Conservation (phyloP, 179 eudicot genomes). For the Sideroxylon spinosum region DNA sequence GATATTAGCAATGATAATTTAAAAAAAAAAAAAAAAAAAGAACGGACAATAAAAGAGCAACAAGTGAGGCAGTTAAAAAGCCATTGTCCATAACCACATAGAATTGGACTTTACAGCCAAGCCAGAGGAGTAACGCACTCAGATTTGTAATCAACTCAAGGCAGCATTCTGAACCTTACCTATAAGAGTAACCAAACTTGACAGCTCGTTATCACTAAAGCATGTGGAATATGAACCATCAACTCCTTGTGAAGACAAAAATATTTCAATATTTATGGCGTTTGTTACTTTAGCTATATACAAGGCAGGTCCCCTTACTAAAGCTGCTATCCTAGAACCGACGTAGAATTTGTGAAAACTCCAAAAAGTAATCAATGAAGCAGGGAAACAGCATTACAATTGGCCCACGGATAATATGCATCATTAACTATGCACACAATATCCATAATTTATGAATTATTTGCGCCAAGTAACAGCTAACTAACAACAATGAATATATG, state of each 20-base stretch:
- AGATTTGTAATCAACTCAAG: not conserved
- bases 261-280: not conserved
- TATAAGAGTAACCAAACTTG: not conserved
- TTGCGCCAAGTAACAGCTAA: too few relatives aligned
- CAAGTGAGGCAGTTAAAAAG: not conserved
- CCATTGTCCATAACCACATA: not conserved
- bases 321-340: not conserved
- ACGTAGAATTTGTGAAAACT: not conserved
- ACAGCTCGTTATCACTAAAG: not conserved
- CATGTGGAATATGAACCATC: not conserved
- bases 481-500: too few relatives aligned
- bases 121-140: not conserved
- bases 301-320: not conserved
- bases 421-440: too few relatives aligned
- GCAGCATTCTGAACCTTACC: not conserved
- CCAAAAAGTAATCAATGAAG: not conserved
- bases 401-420: too few relatives aligned
- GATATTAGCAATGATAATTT: not conserved
- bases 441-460: too few relatives aligned
- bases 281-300: not conserved
- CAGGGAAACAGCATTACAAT: not conserved
- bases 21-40: not conserved
- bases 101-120: constrained; percentile 11
- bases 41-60: not conserved
- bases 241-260: not conserved